These are phyloP conservation scores for Dendryphion nanum DNA, from an alignment of 2,329 filamentous ascomycete genomes.

Conservation along the genomic window DNA sequence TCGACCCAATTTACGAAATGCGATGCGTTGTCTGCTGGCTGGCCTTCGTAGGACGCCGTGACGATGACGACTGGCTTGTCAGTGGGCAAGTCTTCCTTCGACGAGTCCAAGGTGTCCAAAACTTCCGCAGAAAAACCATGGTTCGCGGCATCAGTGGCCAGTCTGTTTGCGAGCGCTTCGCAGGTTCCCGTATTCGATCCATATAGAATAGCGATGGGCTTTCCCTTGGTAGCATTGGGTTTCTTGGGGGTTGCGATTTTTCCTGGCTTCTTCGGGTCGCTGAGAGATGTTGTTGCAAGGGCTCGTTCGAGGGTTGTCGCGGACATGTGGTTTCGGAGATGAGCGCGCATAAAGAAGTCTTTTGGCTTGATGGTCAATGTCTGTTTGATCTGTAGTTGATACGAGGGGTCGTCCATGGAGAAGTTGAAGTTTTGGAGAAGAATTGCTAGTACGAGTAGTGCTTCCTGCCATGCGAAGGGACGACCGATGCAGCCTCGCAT, in stretches of 20 bases:
- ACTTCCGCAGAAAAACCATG: conserved; percentile 39
- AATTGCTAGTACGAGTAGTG: conserved; percentile 45
- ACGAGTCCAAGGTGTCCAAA: conserved; percentile 32
- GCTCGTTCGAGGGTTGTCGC: conserved; percentile 31
- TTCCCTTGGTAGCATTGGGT: conserved; percentile 16
- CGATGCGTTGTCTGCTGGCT: conserved; percentile 44
- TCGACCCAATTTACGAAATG: conserved; percentile 43
- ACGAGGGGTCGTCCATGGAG: conserved; percentile 43
- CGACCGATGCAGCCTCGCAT: conserved; percentile 54
- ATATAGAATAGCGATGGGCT: conserved; percentile 38
- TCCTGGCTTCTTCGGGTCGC: conserved; percentile 5
- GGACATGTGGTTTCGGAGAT: conserved; percentile 29
- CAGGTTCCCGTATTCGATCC: conserved; percentile 45
- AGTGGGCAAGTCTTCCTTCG: conserved; percentile 32
- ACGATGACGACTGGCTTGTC: conserved; percentile 41
- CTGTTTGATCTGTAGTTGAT: conserved; percentile 44
- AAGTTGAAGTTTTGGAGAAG: conserved; percentile 49
- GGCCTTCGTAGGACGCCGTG: conserved; percentile 44
- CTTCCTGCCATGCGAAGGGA: conserved; percentile 56
- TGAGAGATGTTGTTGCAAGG: conserved; percentile 21
- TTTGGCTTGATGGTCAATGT: conserved; percentile 48
- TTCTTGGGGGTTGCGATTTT: conserved; percentile 9
- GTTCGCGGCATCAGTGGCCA: conserved; percentile 34
- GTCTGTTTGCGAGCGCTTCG: conserved; percentile 40
- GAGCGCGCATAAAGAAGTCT: conserved; percentile 39